Base-by-base conservation (phyloP, 495 filamentous ascomycete species). In the Acidiella bohemica region DNA sequence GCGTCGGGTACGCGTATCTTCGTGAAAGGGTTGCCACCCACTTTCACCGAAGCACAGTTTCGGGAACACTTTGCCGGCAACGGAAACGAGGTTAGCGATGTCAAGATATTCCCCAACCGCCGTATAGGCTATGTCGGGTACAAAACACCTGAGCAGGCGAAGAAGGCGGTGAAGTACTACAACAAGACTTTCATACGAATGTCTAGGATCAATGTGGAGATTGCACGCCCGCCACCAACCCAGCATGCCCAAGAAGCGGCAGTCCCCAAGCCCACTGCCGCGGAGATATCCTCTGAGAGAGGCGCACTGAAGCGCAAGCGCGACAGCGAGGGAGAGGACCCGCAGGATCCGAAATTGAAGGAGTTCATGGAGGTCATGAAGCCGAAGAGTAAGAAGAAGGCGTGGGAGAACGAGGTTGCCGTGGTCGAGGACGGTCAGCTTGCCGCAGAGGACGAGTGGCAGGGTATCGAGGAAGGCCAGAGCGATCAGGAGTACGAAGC, bases 41-140 rank as follows among this genome's bases (percentile, higher is more conserved):
- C 65, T 23, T 66, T 76, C 40, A 75, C 77, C 46, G 83, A 92
- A 47, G 67, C 66, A 18, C 81, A 94, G 39, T 78, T 96, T 52
- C 76, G 72, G 53, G 81, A 78, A 53, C 85, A 96, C 13, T 39
- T 39, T 18, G 24, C 36, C 2, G 8, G 34, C 23, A 22, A 25
- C 25, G 36, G 75, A 49, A n/a, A n/a, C n/a, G 59, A 69, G 25
- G 75, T 93, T 54, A 95, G 90, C 34, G 90, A 95, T 65, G 76
- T 80, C 42, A 88, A 86, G 67, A 71, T 93, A 41, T 78, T 95
- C 56, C 76, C 85, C 14, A 71, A 81, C 51, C 31, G 31, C 17
- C 20, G 85, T 41, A 94, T 97, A 64, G 90, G 86, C 49, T 99
- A 93, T 68, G 76, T 99, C 44, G 90, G 90, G 44, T 96, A 87